Conservation (phyloP, 192 early-diverging fungal species). For the Coemansia sp. region DNA sequence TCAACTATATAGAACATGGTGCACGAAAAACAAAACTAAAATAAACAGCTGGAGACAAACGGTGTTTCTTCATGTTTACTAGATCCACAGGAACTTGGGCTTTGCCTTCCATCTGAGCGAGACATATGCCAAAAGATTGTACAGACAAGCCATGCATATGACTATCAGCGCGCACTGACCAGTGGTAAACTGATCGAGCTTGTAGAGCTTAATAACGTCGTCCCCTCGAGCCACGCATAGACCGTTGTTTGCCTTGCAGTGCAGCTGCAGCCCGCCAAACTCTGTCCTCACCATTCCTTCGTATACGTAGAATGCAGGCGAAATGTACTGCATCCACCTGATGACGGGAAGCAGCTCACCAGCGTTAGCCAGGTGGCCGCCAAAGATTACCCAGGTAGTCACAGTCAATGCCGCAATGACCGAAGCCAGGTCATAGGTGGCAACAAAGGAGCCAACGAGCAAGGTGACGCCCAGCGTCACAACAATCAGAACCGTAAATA, state of each 20-base stretch:
- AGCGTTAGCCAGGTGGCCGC: constrained; percentile 50
- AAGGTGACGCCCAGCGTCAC: constrained; percentile 47
- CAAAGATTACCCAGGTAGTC: constrained; percentile 50
- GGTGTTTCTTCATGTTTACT: neutral
- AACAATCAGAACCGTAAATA: constrained; percentile 43
- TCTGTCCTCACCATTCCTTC: constrained; percentile 52
- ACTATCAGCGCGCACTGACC: constrained; percentile 44
- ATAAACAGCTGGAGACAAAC: no score
- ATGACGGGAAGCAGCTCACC: constrained; percentile 49
- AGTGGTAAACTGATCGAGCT: constrained; percentile 42
- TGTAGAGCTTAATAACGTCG: constrained; percentile 44
- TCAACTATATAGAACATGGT: neutral
- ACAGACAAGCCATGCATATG: constrained; percentile 36
- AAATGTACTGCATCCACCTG: constrained; percentile 54
- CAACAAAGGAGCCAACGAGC: constrained; percentile 45
- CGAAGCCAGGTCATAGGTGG: constrained; percentile 42
- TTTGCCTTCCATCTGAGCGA: constrained; percentile 51
- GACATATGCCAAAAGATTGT: constrained; percentile 43
- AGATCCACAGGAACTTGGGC: constrained; percentile 49
- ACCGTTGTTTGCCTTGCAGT: constrained; percentile 45
- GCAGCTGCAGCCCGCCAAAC: constrained; percentile 41
- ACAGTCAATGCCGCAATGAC: constrained; percentile 41
- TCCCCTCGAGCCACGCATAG: constrained; percentile 50
- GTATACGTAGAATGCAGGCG: constrained; percentile 49
- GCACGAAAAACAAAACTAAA: constrained; percentile 2